Evolutionary conservation across 768 basidiomycete genomes (phyloP), one percentile per base, ranked within the genome.

Genomic region (Termitomyces sp.): DNA sequence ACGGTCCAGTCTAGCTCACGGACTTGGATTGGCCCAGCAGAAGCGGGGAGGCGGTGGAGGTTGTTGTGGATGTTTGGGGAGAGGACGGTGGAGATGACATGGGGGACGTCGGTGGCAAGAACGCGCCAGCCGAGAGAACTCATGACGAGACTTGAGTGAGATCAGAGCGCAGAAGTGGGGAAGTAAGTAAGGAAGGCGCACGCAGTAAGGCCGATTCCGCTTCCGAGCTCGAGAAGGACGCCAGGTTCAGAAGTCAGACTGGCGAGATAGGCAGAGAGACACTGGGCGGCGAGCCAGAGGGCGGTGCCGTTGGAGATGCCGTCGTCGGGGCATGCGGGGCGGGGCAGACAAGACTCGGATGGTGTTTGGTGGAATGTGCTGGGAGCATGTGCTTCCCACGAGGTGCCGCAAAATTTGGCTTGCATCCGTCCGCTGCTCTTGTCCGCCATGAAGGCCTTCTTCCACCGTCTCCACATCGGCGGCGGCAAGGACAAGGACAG

Each of bases 201-300:
- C 85, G 90, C 83, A 65, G 87, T 85, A 58, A 92, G 82, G 48
- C 92, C 94, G 38, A 91, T 86, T 22, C 94, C 94, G 67, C 88
- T 87, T 58, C 94, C 94, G 20, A 96, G 76, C 70, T 96, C 94
- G 59, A 94, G 75, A 8, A 83, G 87, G 57, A 77, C 76, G 33
- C 72, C 71, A 35, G 66, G 72, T 46, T 40, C 40, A 51, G 48
- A 32, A 57, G 76, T 76, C 22, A 75, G 63, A 51, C 78, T 72
- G 20, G 79, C 74, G 36, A 92, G 78, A 69, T 86, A 91, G 48
- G 79, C 68, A 18, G 89, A 80, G 42, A 94, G 81, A 69, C 89
- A 82, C 72, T 96, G 92, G 0, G 86, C 90, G 45, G 85, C 86
- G 56, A 94, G 85, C 93, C 93, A 94, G 55, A 94, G 84, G 2